Evolutionary conservation across 2,329 filamentous ascomycete species (phyloP).

Genomic region (Talaromyces sp.): DNA sequence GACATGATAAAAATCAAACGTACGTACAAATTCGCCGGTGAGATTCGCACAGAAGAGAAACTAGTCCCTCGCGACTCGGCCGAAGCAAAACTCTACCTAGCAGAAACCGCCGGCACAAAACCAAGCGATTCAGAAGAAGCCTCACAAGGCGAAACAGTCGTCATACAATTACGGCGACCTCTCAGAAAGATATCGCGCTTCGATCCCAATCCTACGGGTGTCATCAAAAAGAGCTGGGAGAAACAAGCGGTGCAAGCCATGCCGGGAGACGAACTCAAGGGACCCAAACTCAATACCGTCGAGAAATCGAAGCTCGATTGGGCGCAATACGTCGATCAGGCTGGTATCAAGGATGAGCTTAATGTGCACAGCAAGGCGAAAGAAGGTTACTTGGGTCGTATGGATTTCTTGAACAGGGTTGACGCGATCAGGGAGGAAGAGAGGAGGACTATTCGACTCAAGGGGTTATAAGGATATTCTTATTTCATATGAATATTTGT

Average conservation of each 20-base stretch:
- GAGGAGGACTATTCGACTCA: constrained; percentile 52
- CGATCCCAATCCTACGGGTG: constrained; percentile 47
- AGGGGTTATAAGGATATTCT: constrained; percentile 31
- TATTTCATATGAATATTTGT: constrained; percentile 1
- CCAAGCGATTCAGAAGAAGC: constrained; percentile 28
- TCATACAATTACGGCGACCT: constrained; percentile 37
- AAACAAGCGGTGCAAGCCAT: constrained; percentile 32
- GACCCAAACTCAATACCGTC: constrained; percentile 64
- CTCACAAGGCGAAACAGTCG: constrained; percentile 23
- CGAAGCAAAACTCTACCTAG: constrained; percentile 56
- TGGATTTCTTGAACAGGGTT: constrained; percentile 62
- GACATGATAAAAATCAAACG: constrained; percentile 56
- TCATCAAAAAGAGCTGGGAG: constrained; percentile 47
- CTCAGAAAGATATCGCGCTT: constrained; percentile 47
- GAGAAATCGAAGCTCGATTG: constrained; percentile 66
- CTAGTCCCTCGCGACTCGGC: constrained; percentile 53
- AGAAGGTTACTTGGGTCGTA: constrained; percentile 60
- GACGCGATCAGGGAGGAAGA: constrained; percentile 58
- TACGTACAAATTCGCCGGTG: constrained; percentile 58
- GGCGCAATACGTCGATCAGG: constrained; percentile 62
- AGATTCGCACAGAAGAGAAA: constrained; percentile 55
- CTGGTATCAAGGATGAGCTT: constrained; percentile 62
- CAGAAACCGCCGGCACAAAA: constrained; percentile 39
- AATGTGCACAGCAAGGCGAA: constrained; percentile 62
- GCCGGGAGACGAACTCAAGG: constrained; percentile 37